These are phyloP conservation scores for Phytophthora tentaculata DNA, from an alignment of 352 stramenopile species.

Conservation along the genomic window DNA sequence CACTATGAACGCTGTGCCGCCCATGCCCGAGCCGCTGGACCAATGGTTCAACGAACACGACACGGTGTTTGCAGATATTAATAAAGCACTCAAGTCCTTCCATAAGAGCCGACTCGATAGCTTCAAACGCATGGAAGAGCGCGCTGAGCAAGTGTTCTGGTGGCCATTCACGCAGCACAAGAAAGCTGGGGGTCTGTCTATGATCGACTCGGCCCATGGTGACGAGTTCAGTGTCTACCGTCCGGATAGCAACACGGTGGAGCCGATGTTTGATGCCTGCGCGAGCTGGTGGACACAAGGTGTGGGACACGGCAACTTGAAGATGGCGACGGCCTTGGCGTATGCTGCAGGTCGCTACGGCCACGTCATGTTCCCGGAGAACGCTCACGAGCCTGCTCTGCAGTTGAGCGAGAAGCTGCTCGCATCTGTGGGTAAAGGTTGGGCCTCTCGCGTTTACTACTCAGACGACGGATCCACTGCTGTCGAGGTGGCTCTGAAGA, in stretches of 20 bases:
- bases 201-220: conserved; percentile 92
- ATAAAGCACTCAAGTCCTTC: conserved; percentile 55
- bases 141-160: conserved; percentile 87
- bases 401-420: conserved; percentile 83
- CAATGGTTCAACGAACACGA: conserved; percentile 70
- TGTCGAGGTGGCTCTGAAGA: conserved; percentile 93
- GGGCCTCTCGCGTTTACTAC: conserved; percentile 91
- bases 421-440: conserved; percentile 75
- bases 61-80: conserved; percentile 57
- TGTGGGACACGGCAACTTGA: conserved; percentile 89
- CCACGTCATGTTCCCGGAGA: conserved; percentile 93
- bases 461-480: conserved; percentile 92
- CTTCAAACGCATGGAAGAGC: conserved; percentile 64
- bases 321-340: conserved; percentile 88
- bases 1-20: conserved; percentile 72
- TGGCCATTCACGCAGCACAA: conserved; percentile 95
- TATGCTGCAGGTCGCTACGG: conserved; percentile 91
- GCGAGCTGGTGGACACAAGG: conserved; percentile 95
- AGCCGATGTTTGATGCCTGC: conserved; percentile 88
- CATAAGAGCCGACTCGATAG: conserved; percentile 58
- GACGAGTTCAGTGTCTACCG: conserved; percentile 84
- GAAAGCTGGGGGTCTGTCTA: conserved; percentile 74
- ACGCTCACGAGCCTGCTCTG: conserved; percentile 88
- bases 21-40: conserved; percentile 75
- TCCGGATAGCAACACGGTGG: conserved; percentile 52